phyloP scores from a whole-genome alignment of 257 asterid species.

The Fraxinus cuspidata region DNA sequence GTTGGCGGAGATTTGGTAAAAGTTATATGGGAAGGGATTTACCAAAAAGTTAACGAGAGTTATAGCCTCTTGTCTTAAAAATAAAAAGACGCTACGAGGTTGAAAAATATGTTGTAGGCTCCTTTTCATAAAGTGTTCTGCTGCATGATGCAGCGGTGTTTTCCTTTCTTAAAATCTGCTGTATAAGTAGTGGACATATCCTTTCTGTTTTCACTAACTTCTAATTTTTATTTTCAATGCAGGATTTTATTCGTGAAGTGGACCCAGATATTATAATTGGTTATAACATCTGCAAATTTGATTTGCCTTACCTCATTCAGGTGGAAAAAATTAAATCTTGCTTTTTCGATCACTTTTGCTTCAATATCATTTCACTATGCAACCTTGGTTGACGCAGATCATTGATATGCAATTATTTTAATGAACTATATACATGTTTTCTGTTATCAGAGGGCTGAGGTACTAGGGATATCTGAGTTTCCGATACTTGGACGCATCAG shows the following conservation, averaged over 20 bases:
- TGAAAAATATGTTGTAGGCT: background rate
- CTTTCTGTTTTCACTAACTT: background rate
- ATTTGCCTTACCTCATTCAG: slow-evolving; percentile 97
- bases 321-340: slow-evolving; percentile 34
- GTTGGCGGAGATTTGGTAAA: slow-evolving; percentile 10
- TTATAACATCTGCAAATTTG: slow-evolving; percentile 97
- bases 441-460: slow-evolving; percentile 83
- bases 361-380: background rate
- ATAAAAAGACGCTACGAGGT: background rate
- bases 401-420: slow-evolving; percentile 17
- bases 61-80: background rate
- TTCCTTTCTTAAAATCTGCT: slow-evolving; percentile 6
- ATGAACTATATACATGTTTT: slow-evolving; percentile 1
- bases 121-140: background rate
- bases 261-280: slow-evolving; percentile 98
- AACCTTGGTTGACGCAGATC: background rate
- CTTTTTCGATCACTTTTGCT: slow-evolving; percentile 7
- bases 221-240: slow-evolving; percentile 26
- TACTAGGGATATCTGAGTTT: slow-evolving; percentile 78
- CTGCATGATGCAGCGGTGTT: background rate
- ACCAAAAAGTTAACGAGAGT: too few relatives aligned
- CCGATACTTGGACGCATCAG: slow-evolving; percentile 92
- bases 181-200: background rate
- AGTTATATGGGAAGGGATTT: slow-evolving; percentile 8
- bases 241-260: slow-evolving; percentile 92